phyloP scores from a whole-genome alignment of 805 yeast species.

The Lipomyces yamadae region DNA sequence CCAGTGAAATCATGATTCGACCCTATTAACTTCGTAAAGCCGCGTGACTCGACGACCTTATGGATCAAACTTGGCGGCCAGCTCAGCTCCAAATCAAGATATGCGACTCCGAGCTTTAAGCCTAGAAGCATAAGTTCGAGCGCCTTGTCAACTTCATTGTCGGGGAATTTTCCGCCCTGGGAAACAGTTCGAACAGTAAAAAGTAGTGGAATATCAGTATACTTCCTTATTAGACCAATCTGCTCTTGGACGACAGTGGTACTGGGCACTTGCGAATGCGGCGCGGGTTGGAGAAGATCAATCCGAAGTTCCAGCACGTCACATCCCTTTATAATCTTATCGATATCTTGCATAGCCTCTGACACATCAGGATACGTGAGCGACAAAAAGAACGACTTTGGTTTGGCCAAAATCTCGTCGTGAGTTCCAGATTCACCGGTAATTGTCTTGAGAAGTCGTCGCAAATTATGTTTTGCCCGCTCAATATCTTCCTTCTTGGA shows the following conservation, averaged over 20 bases:
- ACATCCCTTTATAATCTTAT: conserved; percentile 66
- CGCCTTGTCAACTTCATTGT: conserved; percentile 55
- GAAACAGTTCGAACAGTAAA: conserved; percentile 76
- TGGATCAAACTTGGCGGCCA: conserved; percentile 62
- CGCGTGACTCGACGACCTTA: conserved; percentile 57
- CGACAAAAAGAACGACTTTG: conserved; percentile 68
- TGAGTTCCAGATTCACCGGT: conserved; percentile 56
- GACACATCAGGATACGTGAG: conserved; percentile 69
- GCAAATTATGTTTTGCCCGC: conserved; percentile 48
- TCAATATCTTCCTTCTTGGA: conserved; percentile 39
- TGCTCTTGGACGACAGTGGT: conserved; percentile 70
- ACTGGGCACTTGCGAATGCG: conserved; percentile 37
- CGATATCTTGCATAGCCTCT: conserved; percentile 53
- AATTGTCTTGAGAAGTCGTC: conserved; percentile 60
- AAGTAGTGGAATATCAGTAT: conserved; percentile 72
- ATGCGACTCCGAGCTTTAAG: conserved; percentile 77
- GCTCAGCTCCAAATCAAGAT: conserved; percentile 77
- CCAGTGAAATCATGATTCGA: conserved; percentile 81
- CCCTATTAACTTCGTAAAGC: conserved; percentile 74
- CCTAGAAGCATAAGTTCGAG: conserved; percentile 63
- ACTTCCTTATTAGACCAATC: conserved; percentile 68
- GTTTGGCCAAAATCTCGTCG: conserved; percentile 47
- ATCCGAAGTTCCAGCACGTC: conserved; percentile 85
- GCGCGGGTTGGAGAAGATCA: conserved; percentile 56
- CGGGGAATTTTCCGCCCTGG: conserved; percentile 85